Percentiles rank a stretch among this genome's conserved stretches.
phyloP scores from a whole-genome alignment of 2,329 filamentous ascomycete genomes.

The Penicillium sp. region DNA sequence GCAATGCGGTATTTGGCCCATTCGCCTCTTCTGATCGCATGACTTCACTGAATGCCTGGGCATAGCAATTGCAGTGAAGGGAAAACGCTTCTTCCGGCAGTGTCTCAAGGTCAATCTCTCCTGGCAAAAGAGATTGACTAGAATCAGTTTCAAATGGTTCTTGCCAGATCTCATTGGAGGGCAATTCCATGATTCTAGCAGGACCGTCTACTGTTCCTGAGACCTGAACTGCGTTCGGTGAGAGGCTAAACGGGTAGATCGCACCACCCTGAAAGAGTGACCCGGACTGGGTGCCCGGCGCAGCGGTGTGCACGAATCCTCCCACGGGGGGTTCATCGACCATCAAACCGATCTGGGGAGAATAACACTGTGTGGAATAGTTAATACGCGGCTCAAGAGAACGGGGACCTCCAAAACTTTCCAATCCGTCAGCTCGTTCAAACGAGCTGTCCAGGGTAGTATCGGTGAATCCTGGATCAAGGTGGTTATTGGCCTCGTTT shows the following conservation, averaged over 20 bases:
- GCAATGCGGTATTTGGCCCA: conserved; percentile 11
- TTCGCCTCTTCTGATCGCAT: neutral
- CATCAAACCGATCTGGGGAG: conserved; percentile 2
- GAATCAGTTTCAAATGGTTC: neutral
- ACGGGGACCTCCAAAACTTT: neutral
- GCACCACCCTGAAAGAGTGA: neutral
- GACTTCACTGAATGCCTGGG: neutral
- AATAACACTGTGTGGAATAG: neutral
- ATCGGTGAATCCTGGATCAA: neutral
- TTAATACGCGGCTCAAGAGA: neutral
- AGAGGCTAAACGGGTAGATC: neutral
- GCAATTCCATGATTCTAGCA: conserved; percentile 8
- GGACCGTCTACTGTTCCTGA: conserved; percentile 1
- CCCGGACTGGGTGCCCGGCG: neutral
- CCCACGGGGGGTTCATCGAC: neutral
- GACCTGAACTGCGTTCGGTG: conserved; percentile 1
- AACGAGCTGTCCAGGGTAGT: neutral
- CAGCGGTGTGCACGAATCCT: neutral
- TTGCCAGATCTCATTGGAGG: neutral
- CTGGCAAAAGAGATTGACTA: neutral
- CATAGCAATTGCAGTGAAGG: conserved; percentile 3
- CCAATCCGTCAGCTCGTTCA: neutral
- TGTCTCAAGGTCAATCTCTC: neutral
- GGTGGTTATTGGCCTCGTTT: neutral
- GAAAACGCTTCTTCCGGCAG: neutral